A percentile compares a stretch with the other conserved stretches of the same genome.
Evolutionary conservation across 805 yeast species (phyloP).

Genomic region (Candida manassasensis): DNA sequence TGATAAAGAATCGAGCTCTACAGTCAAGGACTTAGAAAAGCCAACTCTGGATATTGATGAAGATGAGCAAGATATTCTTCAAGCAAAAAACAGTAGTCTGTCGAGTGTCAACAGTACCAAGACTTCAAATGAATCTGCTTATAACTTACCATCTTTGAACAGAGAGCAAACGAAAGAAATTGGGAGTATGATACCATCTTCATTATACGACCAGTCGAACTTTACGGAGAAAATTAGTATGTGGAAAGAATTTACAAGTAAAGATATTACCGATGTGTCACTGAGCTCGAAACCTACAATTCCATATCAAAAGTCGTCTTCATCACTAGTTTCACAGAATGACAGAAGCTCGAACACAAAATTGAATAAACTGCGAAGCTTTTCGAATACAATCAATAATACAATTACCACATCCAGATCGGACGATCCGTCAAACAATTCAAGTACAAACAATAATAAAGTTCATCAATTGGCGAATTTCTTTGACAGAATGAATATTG

Average conservation of each 20-base stretch:
- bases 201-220: slow-evolving; percentile 17
- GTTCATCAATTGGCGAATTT: slow-evolving; percentile 65
- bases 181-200: slow-evolving; percentile 17
- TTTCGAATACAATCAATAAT: no score
- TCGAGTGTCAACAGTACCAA: slow-evolving; percentile 1
- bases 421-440: neutral
- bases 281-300: neutral
- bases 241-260: slow-evolving; percentile 10
- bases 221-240: slow-evolving; percentile 13
- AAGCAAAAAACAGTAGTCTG: slow-evolving; percentile 4
- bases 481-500: slow-evolving; percentile 73
- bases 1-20: slow-evolving; percentile 11
- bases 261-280: neutral
- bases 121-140: neutral
- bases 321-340: no score
- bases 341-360: no score
- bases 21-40: slow-evolving; percentile 4
- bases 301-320: no score
- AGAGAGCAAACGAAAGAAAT: slow-evolving; percentile 13
- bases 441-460: slow-evolving; percentile 16
- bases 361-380: no score
- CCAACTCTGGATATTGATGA: neutral
- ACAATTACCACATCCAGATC: no score
- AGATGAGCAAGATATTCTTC: slow-evolving; percentile 4
- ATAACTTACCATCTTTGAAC: slow-evolving; percentile 9